These are phyloP conservation scores for Mallotus japonicus DNA, from an alignment of 441 rosid genomes.

Conservation along the genomic window DNA sequence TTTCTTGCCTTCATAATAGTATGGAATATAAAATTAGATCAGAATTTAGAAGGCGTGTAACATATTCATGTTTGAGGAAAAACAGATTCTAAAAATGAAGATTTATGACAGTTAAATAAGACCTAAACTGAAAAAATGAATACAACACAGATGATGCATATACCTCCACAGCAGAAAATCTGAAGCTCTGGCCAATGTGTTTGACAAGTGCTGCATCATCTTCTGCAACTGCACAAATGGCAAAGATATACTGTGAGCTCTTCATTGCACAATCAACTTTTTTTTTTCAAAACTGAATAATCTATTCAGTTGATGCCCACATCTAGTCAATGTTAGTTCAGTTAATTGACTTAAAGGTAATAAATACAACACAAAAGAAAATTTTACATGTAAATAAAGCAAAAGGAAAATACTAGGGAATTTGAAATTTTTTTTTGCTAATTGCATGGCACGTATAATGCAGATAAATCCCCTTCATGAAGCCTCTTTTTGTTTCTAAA, in stretches of 20 bases:
- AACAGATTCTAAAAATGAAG: background rate
- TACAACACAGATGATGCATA: background rate
- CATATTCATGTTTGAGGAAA: background rate
- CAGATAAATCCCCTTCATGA: background rate
- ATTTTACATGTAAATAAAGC: background rate
- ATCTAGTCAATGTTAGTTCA: too few relatives aligned
- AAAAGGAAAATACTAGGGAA: background rate
- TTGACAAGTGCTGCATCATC: constrained; percentile 77
- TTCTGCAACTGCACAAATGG: constrained; percentile 57
- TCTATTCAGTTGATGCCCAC: background rate
- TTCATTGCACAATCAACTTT: constrained; percentile 5
- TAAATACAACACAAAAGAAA: too few relatives aligned
- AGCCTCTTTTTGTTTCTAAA: background rate
- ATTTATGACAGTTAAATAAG: constrained; percentile 5
- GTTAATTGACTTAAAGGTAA: too few relatives aligned
- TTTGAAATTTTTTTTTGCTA: background rate
- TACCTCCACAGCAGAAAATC: constrained; percentile 81
- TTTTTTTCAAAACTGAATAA: background rate
- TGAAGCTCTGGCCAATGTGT: constrained; percentile 85
- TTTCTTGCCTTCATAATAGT: constrained; percentile 50
- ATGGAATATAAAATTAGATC: constrained; percentile 5
- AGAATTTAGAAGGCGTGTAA: background rate
- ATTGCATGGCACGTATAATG: background rate
- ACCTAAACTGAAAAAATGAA: background rate
- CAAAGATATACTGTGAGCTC: constrained; percentile 15